These are phyloP conservation scores for Fulvia fulva DNA, from an alignment of 2,329 filamentous ascomycete species.

Conservation along the genomic window DNA sequence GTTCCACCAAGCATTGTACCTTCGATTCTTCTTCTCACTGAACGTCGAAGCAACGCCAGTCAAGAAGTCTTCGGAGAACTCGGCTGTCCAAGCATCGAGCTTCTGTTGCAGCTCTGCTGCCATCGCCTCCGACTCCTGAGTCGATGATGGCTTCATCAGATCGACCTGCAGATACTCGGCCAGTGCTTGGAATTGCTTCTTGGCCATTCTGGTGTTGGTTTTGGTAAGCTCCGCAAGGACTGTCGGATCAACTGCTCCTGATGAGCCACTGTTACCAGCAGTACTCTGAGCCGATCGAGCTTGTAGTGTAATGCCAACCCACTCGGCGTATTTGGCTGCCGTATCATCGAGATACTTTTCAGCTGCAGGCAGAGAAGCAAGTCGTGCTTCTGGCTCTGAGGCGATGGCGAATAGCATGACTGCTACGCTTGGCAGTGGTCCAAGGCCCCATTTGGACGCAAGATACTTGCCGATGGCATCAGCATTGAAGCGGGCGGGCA, in stretches of 20 bases:
- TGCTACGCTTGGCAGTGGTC: not conserved
- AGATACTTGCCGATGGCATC: not conserved
- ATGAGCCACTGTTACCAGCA: not conserved
- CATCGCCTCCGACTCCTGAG: not conserved
- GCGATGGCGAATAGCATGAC: not conserved
- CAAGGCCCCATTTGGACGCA: not conserved
- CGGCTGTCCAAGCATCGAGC: slow-evolving; percentile 1
- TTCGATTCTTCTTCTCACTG: not conserved
- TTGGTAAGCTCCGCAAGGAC: slow-evolving; percentile 75
- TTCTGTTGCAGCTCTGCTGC: not conserved
- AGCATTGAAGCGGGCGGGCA: not conserved
- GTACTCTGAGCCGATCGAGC: not conserved
- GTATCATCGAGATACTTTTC: not conserved
- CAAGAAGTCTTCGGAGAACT: not conserved
- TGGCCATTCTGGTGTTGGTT: slow-evolving; percentile 89
- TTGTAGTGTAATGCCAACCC: not conserved
- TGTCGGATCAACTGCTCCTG: not conserved
- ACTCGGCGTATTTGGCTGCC: not conserved
- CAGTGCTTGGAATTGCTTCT: slow-evolving; percentile 64
- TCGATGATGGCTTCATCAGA: not conserved
- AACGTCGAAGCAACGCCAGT: not conserved
- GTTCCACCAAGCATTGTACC: slow-evolving; percentile 57
- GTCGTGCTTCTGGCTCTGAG: not conserved
- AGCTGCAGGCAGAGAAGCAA: not conserved
- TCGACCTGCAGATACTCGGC: not conserved